Evolutionary conservation across 2,329 filamentous ascomycete species (phyloP), one percentile per base, ranked within the genome.

Genomic region (Colletotrichum falcatum): DNA sequence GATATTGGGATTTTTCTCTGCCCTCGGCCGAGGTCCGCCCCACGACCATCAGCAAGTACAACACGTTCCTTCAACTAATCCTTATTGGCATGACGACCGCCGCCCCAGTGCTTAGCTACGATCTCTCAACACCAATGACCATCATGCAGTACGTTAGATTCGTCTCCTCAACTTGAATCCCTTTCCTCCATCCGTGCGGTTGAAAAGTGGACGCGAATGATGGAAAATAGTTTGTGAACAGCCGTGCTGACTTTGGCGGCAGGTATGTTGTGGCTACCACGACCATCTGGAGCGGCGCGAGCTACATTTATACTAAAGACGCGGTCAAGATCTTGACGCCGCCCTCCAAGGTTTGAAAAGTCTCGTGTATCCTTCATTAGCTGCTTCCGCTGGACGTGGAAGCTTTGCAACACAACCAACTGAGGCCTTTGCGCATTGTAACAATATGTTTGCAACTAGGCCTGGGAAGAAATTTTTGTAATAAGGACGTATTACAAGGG

Each of bases 1-100:
- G 96, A 23, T 99, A 98, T 82, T 99, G 96, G 96, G 96, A 99
- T 81, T 98, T 99, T 78, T 95, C 93, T 3, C 87, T 99, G 18
- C 96, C 94, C 2, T 93, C 91, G 48, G 94, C 94, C 3, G 93
- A 96, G 81, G 94, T 97, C 7, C 91, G 90, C 71, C 94, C 94
- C 1, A 96, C 94, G 0, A 91, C 88, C 1, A 93, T 97, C 72
- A 94, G 92, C 81, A 97, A 97, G 84, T 91, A 94, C 81, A 99
- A 99, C 81, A 99, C 96, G 0, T 94, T 97, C 53, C 83, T 98
- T 75, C 96, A 99, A 80, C 84, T 99, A 26, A 90, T 91, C 5
- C 87, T 99, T 16, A 92, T 99, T 76, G 95, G 95, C 23, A 88
- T 91, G 14, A 95, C 94, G 2, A 94, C 95, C 58, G 90, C 93